Percentiles rank a stretch among this genome's conserved stretches.
Conservation (phyloP, 495 filamentous ascomycete species). For the Aspergillus saccharolyticus region DNA sequence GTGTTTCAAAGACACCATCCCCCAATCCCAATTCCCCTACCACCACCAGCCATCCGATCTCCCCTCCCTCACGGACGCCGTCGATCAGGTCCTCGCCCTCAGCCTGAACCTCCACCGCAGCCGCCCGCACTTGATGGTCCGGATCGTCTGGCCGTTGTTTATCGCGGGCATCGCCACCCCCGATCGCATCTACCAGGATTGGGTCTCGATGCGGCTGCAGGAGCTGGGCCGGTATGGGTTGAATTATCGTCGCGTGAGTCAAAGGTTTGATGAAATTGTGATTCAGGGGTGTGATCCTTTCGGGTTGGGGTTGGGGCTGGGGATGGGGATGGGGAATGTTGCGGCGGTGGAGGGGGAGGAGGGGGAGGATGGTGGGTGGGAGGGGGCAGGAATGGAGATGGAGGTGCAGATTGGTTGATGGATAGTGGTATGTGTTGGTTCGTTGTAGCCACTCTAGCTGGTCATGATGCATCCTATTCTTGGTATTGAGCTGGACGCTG, state of each 20-base stretch:
- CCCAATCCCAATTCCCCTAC: background rate
- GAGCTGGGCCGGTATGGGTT: constrained; percentile 28
- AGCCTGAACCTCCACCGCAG: constrained; percentile 28
- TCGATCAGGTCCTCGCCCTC: constrained; percentile 25
- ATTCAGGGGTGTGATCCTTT: constrained; percentile 18
- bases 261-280: constrained; percentile 24
- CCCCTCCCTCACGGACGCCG: constrained; percentile 21
- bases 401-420: background rate
- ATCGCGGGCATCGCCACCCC: constrained; percentile 30
- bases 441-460: too few species aligned
- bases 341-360: too few species aligned
- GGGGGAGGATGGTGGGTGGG: too few species aligned
- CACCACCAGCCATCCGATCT: background rate
- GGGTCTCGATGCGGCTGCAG: constrained; percentile 30
- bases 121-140: constrained; percentile 24
- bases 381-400: background rate
- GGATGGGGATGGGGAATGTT: too few species aligned
- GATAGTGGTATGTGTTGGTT: too few species aligned
- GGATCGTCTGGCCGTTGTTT: constrained; percentile 31
- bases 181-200: constrained; percentile 30
- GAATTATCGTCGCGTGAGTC: constrained; percentile 14
- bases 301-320: constrained; percentile 5
- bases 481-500: too few species aligned
- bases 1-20: constrained; percentile 10
- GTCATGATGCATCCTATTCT: too few species aligned